Evolutionary conservation across 176 grass and related monocot species (phyloP).

Genomic region (sorghum (Sorghum bicolor)): Sorghum_bicolor_NCBIv3 NC_012873.2:54794501-54795000

Average conservation of each 20-base stretch:
- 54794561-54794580: background rate
- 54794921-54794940: slow-evolving; percentile 6
- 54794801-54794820: background rate
- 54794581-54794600: background rate
- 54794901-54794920: slow-evolving; percentile 40
- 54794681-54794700: background rate
- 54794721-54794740: background rate
- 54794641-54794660: background rate
- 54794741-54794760: background rate
- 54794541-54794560: background rate
- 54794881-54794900: background rate
- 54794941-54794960: slow-evolving; percentile 38
- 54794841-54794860: background rate
- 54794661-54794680: background rate
- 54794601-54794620: background rate
- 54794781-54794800: background rate
- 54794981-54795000: slow-evolving; percentile 53
- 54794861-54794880: background rate
- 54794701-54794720: background rate
- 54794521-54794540: background rate
- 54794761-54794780: background rate
- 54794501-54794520: background rate
- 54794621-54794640: background rate
- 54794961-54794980: slow-evolving; percentile 33
- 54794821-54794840: background rate